Evolutionary conservation across 306 rosid species (phyloP), one percentile per base, ranked within the genome.

Genomic region (Quercus ilex): DNA sequence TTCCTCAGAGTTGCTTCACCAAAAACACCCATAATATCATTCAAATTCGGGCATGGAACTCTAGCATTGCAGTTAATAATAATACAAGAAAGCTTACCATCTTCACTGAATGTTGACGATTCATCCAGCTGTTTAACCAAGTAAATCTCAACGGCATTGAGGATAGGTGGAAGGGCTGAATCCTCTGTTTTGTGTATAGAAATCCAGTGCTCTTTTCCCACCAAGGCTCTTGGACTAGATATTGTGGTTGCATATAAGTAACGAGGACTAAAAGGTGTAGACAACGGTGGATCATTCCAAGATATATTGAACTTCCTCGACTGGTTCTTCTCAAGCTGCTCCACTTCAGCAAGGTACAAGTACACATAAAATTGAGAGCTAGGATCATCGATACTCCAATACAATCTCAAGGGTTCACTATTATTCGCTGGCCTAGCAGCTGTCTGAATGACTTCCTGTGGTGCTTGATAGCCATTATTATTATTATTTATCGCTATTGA

Each of bases 141-240:
- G 82, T 78, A 90, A 82, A 92, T 74, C 87, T 92, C 94, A 74
- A 87, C 76, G 8, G 91, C 94, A 75, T 90, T 92, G 76, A 92
- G 91, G 81, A 90, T 88, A 1, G 97, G 94, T 0, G 91, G 90
- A 78, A 82, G 91, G 10, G 83, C 82, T 15, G 94, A 90, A 76
- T 87, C 87, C 55, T 75, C 57, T 0, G 90, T 80, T 60, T 79
- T 88, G 30, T 43, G 70, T 64, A 92, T 83, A 18, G 91, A 85
- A 85, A 92, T 82, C n/a, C 53, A 69, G 77, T 92, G 97, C 72
- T 90, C 86, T 49, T 86, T 75, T 10, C 91, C 97, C 38, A 88
- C 86, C 86, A 90, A 77, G 8, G 86, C 60, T 75, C 74, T 85
- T 2, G 81, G 84, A 78, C 84, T 85, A 17, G 83, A 80, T 6